A percentile compares a stretch with the other conserved stretches of the same genome.
These are phyloP conservation scores for Debaryomyces nepalensis DNA, from an alignment of 1,139 yeast species.

Conservation along the genomic window DNA sequence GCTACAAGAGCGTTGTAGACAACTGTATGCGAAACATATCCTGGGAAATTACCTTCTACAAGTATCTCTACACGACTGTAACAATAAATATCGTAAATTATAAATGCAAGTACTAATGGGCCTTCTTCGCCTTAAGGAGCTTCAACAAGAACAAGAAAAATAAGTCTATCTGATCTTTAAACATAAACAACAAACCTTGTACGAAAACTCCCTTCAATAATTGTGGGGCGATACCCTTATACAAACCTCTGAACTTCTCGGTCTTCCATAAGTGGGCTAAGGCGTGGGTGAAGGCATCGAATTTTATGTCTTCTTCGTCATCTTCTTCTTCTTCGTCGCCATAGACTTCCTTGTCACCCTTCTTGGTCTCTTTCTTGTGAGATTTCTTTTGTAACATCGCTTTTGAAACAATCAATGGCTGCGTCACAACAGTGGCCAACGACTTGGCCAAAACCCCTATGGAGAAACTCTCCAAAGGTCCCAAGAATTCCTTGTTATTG, in stretches of 20 bases:
- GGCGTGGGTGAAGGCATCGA: conserved; percentile 47
- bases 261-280: conserved; percentile 50
- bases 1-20: no score
- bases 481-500: conserved; percentile 50
- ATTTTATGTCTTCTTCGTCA: conserved; percentile 41
- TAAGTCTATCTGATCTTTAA: conserved; percentile 69
- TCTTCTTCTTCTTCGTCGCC: conserved; percentile 30
- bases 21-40: no score
- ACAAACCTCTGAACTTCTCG: conserved; percentile 49
- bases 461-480: conserved; percentile 70
- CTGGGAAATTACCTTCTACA: no score
- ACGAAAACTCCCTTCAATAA: conserved; percentile 81
- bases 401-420: conserved; percentile 84
- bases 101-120: conserved; percentile 7
- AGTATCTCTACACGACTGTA: conserved; percentile 2
- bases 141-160: conserved; percentile 45
- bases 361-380: conserved; percentile 23
- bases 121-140: conserved; percentile 28
- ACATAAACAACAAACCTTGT: conserved; percentile 84
- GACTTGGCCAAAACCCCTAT: conserved; percentile 82
- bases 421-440: conserved; percentile 79
- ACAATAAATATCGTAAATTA: conserved; percentile 2
- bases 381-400: conserved; percentile 72
- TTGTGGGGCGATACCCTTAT: conserved; percentile 85
- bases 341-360: conserved; percentile 27